phyloP scores from a whole-genome alignment of 139 green algal genomes.

The Chlamydomonas urium region DNA sequence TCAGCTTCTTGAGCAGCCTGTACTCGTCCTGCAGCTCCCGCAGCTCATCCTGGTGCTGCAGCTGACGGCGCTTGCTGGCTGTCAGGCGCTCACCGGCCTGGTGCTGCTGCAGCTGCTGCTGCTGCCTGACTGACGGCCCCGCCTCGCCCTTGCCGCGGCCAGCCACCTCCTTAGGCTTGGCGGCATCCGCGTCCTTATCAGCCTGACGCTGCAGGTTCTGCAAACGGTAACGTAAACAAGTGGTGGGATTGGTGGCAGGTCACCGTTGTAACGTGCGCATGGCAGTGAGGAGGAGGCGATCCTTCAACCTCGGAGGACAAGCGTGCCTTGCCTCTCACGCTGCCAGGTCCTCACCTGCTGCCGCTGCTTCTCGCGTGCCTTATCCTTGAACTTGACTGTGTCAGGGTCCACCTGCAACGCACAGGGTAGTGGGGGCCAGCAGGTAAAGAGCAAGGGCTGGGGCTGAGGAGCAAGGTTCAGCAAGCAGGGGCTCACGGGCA shows the following conservation, averaged over 20 bases:
- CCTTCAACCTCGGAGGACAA: too few species aligned
- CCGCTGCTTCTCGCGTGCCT: conserved; percentile 81
- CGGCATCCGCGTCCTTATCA: too few species aligned
- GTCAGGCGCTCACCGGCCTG: conserved; percentile 39
- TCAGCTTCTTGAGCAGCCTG: conserved; percentile 65
- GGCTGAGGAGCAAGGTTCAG: not conserved
- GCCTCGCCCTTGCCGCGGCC: too few species aligned
- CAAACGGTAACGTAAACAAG: too few species aligned
- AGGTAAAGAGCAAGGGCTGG: not conserved
- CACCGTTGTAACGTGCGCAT: too few species aligned
- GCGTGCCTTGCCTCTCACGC: not conserved
- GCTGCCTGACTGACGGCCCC: too few species aligned
- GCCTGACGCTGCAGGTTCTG: too few species aligned
- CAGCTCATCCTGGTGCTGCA: conserved; percentile 65
- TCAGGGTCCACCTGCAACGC: conserved; percentile 58
- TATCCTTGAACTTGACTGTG: conserved; percentile 72
- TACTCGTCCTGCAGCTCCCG: conserved; percentile 75
- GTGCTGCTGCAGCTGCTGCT: too few species aligned
- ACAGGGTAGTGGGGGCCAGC: not conserved
- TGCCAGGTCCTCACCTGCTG: conserved; percentile 45
- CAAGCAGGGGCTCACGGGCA: not conserved
- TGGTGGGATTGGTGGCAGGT: too few species aligned
- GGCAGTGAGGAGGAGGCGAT: too few species aligned
- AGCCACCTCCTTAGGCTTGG: too few species aligned
- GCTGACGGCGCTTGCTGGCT: conserved; percentile 66